Evolutionary conservation across 164 flowering plant species (phyloP).

Genomic region (Vitis rotundifolia): DNA sequence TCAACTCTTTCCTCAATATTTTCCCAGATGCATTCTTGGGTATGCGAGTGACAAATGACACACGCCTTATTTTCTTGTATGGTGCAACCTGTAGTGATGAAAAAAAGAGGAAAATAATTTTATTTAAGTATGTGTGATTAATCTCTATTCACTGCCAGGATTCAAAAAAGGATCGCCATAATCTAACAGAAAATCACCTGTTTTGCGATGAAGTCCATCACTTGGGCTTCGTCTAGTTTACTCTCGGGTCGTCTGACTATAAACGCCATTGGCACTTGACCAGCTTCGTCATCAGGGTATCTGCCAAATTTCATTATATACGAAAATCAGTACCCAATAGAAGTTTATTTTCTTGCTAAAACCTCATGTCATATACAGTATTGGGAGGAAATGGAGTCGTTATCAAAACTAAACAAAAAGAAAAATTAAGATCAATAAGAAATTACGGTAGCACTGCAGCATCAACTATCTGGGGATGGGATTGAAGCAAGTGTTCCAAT

Average conservation of each 20-base stretch:
- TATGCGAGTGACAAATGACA: conserved; percentile 41
- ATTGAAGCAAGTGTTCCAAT: conserved; percentile 47
- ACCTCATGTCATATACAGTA: too few relatives aligned
- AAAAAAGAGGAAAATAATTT: background rate
- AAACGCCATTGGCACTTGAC: conserved; percentile 53
- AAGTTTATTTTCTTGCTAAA: too few relatives aligned
- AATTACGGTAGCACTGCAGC: conserved; percentile 63
- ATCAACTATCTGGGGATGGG: conserved; percentile 54
- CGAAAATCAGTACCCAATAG: background rate
- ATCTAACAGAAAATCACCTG: conserved; percentile 20
- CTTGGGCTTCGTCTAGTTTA: conserved; percentile 20
- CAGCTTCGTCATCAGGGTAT: conserved; percentile 59
- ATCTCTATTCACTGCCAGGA: background rate
- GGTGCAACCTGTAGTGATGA: conserved; percentile 46
- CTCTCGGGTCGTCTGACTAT: conserved; percentile 40
- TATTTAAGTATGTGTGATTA: too few relatives aligned
- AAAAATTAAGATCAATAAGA: background rate
- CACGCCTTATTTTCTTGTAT: conserved; percentile 52
- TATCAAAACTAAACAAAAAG: too few relatives aligned
- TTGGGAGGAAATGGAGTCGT: too few relatives aligned
- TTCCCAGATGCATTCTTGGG: conserved; percentile 56
- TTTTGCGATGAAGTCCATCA: conserved; percentile 39
- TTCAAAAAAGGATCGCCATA: background rate
- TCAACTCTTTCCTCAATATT: conserved; percentile 43
- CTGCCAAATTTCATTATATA: conserved; percentile 15